Evolutionary conservation across 2,329 filamentous ascomycete genomes (phyloP), one percentile per base, ranked within the genome.

Genomic region (Pyricularia sp.): DNA sequence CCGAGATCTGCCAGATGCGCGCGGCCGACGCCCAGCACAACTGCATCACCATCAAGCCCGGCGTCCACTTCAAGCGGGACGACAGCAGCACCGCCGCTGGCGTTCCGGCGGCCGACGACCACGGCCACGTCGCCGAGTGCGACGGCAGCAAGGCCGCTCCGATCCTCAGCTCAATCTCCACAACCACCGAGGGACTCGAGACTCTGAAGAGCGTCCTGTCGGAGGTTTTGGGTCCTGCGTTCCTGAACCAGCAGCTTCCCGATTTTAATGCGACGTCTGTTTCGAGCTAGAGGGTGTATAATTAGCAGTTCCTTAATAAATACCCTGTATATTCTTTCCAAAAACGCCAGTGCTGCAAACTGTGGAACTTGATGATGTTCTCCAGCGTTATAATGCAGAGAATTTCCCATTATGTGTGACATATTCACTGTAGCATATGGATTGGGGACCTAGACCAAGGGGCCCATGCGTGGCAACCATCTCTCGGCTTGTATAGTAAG

Each of bases 11-110:
- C 66, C 74, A 75, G 63, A 69, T 81, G 33, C 73, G 78, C 9
- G 77, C 76, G 1, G 79, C 76, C 1, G 75, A 80, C 69, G 74
- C 77, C 20, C 78, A 80, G 71, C 77, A 77, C 68, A 79, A 78
- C 68, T 81, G 79, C 65, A 55, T 67, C 59, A 55, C 50, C 33
- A 36, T 66, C 59, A 68, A 25, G 23, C 23, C 61, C 26, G 68
- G 68, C 59, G 42, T 69, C 65, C 33, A 68, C 28, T 69, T 69
- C 55, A 68, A 68, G 65, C 6, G 23, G 3, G 33, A 12, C 23
- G 17, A 50, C 1, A 20, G 25, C 36, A 11, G 26, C 25, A 9
- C 9, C 26, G 23, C 7, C 36, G n/a, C 2, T 20, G 33, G 2
- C 33, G 11, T 3, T 6, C 6, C 31, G 4, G 31, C 31, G 4